Conservation (phyloP, 208 protist species). For the Trypanosomatidae sp. region DNA sequence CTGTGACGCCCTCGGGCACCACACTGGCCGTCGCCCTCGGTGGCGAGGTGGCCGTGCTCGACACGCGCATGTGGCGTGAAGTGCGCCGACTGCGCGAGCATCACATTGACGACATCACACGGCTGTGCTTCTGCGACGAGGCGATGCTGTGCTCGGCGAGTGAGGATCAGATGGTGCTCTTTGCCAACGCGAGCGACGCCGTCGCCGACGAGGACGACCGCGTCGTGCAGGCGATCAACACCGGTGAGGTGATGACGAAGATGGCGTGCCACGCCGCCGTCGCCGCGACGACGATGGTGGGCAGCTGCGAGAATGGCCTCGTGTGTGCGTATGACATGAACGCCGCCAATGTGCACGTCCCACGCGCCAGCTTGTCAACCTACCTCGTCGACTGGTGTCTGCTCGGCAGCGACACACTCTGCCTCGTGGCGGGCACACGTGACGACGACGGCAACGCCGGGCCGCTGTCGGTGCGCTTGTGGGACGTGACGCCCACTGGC, state of each 20-base stretch:
- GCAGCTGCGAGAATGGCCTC: conserved; percentile 78
- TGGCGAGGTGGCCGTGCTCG: conserved; percentile 47
- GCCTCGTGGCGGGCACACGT: conserved; percentile 30
- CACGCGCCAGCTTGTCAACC: conserved; percentile 28
- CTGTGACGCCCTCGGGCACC: conserved; percentile 20
- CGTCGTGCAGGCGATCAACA: conserved; percentile 49
- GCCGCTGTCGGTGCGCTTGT: conserved; percentile 17
- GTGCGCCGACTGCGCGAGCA: conserved; percentile 31
- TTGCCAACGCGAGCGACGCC: conserved; percentile 22
- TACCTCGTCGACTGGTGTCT: conserved; percentile 74
- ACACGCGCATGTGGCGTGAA: conserved; percentile 41
- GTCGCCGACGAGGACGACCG: conserved; percentile 59
- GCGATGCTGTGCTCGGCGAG: conserved; percentile 54
- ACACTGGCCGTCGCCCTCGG: conserved; percentile 30
- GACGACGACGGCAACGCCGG: conserved; percentile 69
- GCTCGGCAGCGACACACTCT: conserved; percentile 26
- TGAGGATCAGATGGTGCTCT: conserved; percentile 86
- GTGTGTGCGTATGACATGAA: conserved; percentile 48
- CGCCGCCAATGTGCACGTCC: conserved; percentile 20
- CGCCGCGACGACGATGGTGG: conserved; percentile 27
- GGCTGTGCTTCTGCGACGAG: conserved; percentile 49
- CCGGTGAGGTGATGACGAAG: conserved; percentile 58
- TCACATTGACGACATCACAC: conserved; percentile 76
- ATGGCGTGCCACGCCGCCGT: conserved; percentile 50
- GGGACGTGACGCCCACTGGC: too few relatives aligned